Evolutionary conservation across 192 early-diverging fungal species (phyloP).

Genomic region (Gigaspora rosea): DNA sequence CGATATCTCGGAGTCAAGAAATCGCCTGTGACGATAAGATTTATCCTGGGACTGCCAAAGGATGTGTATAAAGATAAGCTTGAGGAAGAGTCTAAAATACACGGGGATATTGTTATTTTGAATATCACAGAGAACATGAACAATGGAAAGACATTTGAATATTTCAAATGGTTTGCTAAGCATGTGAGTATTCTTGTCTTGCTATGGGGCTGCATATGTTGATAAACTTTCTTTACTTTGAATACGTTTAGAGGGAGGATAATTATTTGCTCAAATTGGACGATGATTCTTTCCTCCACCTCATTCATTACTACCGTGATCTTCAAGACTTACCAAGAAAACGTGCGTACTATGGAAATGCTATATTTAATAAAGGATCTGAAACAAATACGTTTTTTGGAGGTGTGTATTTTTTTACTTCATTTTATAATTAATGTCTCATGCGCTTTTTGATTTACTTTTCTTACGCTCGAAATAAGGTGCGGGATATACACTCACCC

Average conservation of each 20-base stretch:
- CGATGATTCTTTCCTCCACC: background rate
- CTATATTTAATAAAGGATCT: background rate
- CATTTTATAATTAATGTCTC: background rate
- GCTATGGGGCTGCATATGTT: background rate
- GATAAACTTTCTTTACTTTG: background rate
- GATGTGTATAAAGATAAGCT: background rate
- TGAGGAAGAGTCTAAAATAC: constrained; percentile 31
- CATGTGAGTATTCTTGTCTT: background rate
- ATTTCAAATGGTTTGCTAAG: constrained; percentile 35
- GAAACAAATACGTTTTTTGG: background rate
- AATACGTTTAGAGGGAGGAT: background rate
- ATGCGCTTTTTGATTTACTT: background rate
- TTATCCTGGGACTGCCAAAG: background rate
- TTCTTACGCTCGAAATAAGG: background rate
- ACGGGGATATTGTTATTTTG: constrained; percentile 38
- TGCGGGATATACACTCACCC: background rate
- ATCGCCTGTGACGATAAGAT: background rate
- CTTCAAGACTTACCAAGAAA: background rate
- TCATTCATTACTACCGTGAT: background rate
- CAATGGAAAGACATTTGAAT: constrained; percentile 40
- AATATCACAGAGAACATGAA: constrained; percentile 43
- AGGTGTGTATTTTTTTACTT: background rate
- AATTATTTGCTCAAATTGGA: background rate
- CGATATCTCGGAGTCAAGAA: background rate
- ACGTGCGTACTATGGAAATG: background rate